phyloP scores from a whole-genome alignment of 768 basidiomycete species.

The Amanita fuliginea region DNA sequence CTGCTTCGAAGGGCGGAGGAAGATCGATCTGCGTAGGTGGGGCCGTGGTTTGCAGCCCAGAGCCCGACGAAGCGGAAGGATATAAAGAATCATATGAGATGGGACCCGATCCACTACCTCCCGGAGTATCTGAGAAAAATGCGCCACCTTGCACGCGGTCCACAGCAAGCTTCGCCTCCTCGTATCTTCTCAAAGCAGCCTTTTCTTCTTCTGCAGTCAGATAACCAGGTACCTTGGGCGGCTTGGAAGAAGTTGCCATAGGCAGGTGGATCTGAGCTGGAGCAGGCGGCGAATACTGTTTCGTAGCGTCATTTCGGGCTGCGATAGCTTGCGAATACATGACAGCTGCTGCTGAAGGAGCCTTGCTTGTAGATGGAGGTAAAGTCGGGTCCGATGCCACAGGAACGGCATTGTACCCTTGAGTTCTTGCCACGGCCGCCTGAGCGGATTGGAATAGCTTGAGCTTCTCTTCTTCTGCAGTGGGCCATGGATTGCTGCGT shows the following conservation, averaged over 20 bases:
- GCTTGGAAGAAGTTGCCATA: background rate
- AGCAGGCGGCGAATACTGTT: slow-evolving; percentile 9
- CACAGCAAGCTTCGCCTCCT: slow-evolving; percentile 64
- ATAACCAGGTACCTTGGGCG: slow-evolving; percentile 30
- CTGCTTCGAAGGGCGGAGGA: slow-evolving; percentile 46
- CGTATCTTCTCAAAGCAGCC: slow-evolving; percentile 53
- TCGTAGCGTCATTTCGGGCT: slow-evolving; percentile 16
- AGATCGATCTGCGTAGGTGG: slow-evolving; percentile 20
- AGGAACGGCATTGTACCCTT: slow-evolving; percentile 22
- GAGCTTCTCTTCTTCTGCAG: slow-evolving; percentile 70
- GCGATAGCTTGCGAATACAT: slow-evolving; percentile 23
- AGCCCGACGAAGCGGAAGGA: slow-evolving; percentile 22
- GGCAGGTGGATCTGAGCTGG: background rate
- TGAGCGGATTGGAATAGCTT: slow-evolving; percentile 62
- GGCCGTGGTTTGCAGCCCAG: slow-evolving; percentile 18
- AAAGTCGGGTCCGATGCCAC: slow-evolving; percentile 12
- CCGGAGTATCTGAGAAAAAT: slow-evolving; percentile 13
- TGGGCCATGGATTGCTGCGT: slow-evolving; percentile 34
- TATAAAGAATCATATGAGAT: slow-evolving; percentile 56
- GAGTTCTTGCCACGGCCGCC: slow-evolving; percentile 49
- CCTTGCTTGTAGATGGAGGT: slow-evolving; percentile 12
- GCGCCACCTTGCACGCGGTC: slow-evolving; percentile 38
- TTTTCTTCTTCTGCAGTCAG: slow-evolving; percentile 67
- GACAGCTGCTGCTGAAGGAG: slow-evolving; percentile 14
- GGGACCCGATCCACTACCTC: slow-evolving; percentile 24